Evolutionary conservation across 225 moss, liverwort and hornwort species (phyloP), one percentile per base, ranked within the genome.

Genomic region (Asterella californica): DNA sequence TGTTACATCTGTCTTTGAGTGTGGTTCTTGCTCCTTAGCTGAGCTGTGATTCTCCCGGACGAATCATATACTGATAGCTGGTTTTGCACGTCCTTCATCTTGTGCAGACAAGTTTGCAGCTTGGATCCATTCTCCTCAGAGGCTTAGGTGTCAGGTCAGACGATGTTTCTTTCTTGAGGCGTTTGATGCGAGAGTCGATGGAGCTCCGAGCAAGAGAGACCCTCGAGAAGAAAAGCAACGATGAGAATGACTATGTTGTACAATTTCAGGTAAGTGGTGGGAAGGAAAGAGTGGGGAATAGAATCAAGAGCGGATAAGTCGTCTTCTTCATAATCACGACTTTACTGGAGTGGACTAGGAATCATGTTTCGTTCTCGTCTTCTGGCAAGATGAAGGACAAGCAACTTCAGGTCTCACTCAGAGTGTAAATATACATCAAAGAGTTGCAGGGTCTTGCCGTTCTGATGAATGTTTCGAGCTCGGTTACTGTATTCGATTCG

Each of bases 161-260:
- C 71, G 99, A 99, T 79, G 93, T 92, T 6, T 83, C 88, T 0
- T 99, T 95, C 79, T 83, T 99, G 70, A 90, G 93, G 61, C 91
- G 84, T 27, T 83, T 99, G 89, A 99, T 99, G 95, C 95, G 99
- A 0, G 95, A 95, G 80, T 99, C 99, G 21, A 99, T 99, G 91
- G 90, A 91, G 83, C 88, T 99, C 54, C 95, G 99, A 19, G 95
- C 95, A 0, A 90, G 85, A 74, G 95, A 95, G 76, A 83, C 89
- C n/a, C 65, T 95, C 60, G 92, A 90, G 34, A 99, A 66, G 81
- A 93, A 90, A 77, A 95, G 77, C 24, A 86, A 62, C 61, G 36
- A 50, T 45, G 95, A 94, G 34, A 61, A 37, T 24, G 92, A 92
- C 74, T 99, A 91, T 86, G 89, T 93, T 33, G 76, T 83, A 25